Base-by-base conservation (phyloP, 441 rosid species). In the Erodium texanum region DNA sequence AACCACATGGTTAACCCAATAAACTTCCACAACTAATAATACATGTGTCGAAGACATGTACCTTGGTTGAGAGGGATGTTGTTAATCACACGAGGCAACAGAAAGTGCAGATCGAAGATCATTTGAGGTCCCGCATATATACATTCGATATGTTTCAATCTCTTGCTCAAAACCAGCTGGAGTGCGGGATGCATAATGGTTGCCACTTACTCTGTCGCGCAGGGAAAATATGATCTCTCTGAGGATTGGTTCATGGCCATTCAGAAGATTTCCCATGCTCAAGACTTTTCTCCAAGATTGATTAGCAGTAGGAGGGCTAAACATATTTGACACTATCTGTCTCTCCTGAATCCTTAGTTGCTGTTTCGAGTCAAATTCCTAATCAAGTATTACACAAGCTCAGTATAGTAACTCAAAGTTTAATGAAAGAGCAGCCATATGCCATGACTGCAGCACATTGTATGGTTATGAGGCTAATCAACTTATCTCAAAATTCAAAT, bases 181-280 rank as follows among this genome's bases (percentile, higher is more conserved):
- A 54, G 65, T 77, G 64, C 65, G 70, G 34, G 75, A 75, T 0
- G 96, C 88, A 16, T 87, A 85, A 54, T 89, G 93, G 77, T 75
- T 82, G 23, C 81, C 85, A 58, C 78, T 76, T 62, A 77, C 76
- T 48, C 71, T 76, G 34, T 95, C 96, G 0, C 80, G 85, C 68
- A 70, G 73, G 5, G 92, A 83, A 70, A 95, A 92, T 80, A 90
- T 76, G 15, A 90, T 84, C 75, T 95, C 98, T 78, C 99, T 77
- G 59, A 81, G 77, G 52, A 83, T 77, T 0, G 99, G 99, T 75
- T 92, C 99, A n/a, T 95, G 99, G 64, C 99, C 97, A 48, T 90
- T 95, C 14, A 95, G 89, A 72, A 87, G 92, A 81, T 95, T 95
- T 16, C 99, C 99, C 97, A 92, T 92, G 75, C 99, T 95, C 69